Evolutionary conservation across 164 flowering plant species (phyloP).

Genomic region (Warburgia ugandensis): DNA sequence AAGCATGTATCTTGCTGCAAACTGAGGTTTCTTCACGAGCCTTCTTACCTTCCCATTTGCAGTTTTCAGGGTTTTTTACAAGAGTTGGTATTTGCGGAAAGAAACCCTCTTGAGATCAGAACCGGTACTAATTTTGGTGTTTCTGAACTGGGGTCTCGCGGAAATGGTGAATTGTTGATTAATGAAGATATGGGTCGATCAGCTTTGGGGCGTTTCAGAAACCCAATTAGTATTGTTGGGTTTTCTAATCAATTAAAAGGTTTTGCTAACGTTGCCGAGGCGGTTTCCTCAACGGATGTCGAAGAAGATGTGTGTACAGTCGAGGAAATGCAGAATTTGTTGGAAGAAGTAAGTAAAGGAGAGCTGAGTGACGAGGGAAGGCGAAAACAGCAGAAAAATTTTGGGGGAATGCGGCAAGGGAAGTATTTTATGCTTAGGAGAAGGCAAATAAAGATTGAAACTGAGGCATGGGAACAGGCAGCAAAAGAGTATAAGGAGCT

Average conservation of each 20-base stretch:
- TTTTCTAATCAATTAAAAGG: slow-evolving; percentile 25
- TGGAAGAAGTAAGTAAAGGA: slow-evolving; percentile 32
- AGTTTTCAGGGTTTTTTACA: no score
- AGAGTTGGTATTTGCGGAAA: no score
- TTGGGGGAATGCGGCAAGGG: slow-evolving; percentile 23
- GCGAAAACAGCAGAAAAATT: slow-evolving; percentile 9
- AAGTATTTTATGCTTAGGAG: slow-evolving; percentile 39
- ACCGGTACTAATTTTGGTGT: no score
- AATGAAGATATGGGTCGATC: no score
- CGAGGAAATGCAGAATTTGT: slow-evolving; percentile 40
- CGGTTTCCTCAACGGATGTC: slow-evolving; percentile 36
- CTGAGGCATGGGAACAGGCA: slow-evolving; percentile 87
- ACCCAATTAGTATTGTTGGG: no score
- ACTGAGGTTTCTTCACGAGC: no score
- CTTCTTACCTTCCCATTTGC: no score
- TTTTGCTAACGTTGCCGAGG: slow-evolving; percentile 60
- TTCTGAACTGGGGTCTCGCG: no score
- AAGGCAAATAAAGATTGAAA: slow-evolving; percentile 84
- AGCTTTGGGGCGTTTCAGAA: no score
- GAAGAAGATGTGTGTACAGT: slow-evolving; percentile 46
- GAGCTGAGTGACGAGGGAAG: slow-evolving; percentile 12
- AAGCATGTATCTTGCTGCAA: no score
- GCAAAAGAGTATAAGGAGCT: slow-evolving; percentile 82
- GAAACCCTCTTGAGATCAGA: no score
- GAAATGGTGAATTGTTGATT: no score